Base-by-base conservation (phyloP, 2,329 filamentous ascomycete species). In the Colletotrichum agaves region DNA sequence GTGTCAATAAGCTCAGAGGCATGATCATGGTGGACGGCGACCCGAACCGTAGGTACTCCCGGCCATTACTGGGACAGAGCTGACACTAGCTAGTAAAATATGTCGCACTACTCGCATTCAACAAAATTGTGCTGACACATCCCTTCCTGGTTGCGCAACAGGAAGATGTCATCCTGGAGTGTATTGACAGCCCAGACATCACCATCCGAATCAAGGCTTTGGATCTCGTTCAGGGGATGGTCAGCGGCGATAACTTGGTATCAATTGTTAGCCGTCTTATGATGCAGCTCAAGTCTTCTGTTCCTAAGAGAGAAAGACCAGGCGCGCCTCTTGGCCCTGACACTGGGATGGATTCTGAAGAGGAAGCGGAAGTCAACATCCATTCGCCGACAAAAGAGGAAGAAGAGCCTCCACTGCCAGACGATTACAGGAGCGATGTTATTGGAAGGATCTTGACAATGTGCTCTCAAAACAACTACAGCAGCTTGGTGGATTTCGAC, bases 1-100 rank as follows among this genome's bases (percentile, higher is more conserved):
- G 96, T 77, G 94, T 98, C 27, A 93, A 89, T 69, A 99, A 98
- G 79, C 85, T 99, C 23, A 87, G 96, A 71, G 93, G 93, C 72
- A 98, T 98, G 93, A 90, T 98, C 66, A 91, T 97, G 75, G 88
- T 97, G 61, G 93, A 98, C 77, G 93, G 93, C 23, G 96, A 99
- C 77, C 92, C 95, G 8, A 99, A 99, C 77, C 83, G 93, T 96
- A 80, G 86, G 92, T 85, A 21, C 50, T 33, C 7, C 37, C 7
- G 13, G 31, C 17, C 17, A 12, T 37, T 10, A 27, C 27, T 11
- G 13, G 15, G 5, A 19, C 13, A 19, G 17, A 35, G 33, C 60
- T 69, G 43, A 71, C 46, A 2, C 7, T n/a, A n/a, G 13, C 3
- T 15, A 63, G 93, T 99, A 73, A 98, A 97, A 91, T 99, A 98